Conservation (phyloP, 495 filamentous ascomycete genomes). For the Penicillium mononematosum region DNA sequence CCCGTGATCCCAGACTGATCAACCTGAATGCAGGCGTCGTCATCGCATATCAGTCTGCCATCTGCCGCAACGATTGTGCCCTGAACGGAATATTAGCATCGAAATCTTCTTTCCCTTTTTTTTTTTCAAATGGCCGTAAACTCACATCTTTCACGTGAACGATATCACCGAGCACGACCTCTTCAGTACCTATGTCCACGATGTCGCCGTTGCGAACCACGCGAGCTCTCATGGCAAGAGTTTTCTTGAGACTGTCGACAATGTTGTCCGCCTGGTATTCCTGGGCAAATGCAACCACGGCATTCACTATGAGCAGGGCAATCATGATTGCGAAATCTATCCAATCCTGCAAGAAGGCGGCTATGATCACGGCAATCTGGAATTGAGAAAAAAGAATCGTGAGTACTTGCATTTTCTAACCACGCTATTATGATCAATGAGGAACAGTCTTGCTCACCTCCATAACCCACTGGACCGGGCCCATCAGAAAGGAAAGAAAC, state of each 20-base stretch:
- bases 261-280: slow-evolving; percentile 89
- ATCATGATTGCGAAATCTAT: slow-evolving; percentile 78
- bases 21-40: slow-evolving; percentile 78
- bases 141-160: slow-evolving; percentile 76
- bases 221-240: slow-evolving; percentile 78
- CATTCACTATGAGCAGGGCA: slow-evolving; percentile 75
- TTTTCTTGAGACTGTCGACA: slow-evolving; percentile 89
- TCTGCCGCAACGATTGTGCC: slow-evolving; percentile 90
- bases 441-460: slow-evolving; percentile 53
- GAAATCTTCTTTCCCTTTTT: not conserved
- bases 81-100: slow-evolving; percentile 23
- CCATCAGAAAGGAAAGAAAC: slow-evolving; percentile 81
- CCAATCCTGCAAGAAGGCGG: slow-evolving; percentile 74
- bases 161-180: slow-evolving; percentile 89
- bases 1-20: slow-evolving; percentile 92
- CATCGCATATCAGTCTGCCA: slow-evolving; percentile 76
- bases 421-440: not conserved
- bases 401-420: not conserved
- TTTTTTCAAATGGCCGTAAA: slow-evolving; percentile 2
- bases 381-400: slow-evolving; percentile 1
- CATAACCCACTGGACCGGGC: slow-evolving; percentile 94
- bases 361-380: slow-evolving; percentile 70
- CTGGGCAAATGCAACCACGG: slow-evolving; percentile 80
- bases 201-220: slow-evolving; percentile 75
- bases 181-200: slow-evolving; percentile 69